Conservation (phyloP, 179 eudicot genomes). For the Silene noctiflora region DNA sequence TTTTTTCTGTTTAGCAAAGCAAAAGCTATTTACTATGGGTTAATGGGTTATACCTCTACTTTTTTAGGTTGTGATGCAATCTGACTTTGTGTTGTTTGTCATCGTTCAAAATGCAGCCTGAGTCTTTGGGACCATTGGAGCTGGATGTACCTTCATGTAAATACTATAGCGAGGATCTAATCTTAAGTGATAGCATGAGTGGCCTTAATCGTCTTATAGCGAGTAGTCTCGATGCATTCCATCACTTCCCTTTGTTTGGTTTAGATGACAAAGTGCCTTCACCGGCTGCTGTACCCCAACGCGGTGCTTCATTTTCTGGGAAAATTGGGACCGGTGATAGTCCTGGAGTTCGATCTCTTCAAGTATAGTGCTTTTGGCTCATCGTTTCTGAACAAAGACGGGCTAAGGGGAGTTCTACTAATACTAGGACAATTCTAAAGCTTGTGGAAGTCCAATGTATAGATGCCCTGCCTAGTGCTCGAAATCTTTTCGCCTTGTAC, state of each 20-base stretch:
- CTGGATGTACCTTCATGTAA: slow-evolving; percentile 63
- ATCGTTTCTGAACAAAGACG: slow-evolving; percentile 1
- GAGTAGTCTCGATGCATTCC: slow-evolving; percentile 82
- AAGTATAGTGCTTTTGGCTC: slow-evolving; percentile 20
- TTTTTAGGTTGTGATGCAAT: not conserved
- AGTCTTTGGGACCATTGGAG: slow-evolving; percentile 82
- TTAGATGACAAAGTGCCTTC: slow-evolving; percentile 51
- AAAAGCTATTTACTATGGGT: not conserved
- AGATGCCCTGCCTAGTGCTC: slow-evolving; percentile 16
- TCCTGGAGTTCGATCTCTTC: slow-evolving; percentile 31
- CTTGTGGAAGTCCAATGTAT: slow-evolving; percentile 1
- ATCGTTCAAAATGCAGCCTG: slow-evolving; percentile 53
- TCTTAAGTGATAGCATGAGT: slow-evolving; percentile 70
- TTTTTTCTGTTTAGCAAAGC: not conserved
- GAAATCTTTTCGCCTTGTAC: slow-evolving; percentile 20
- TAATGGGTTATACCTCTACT: not conserved
- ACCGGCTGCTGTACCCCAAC: slow-evolving; percentile 44
- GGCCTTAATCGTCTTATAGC: slow-evolving; percentile 77
- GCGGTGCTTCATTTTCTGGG: slow-evolving; percentile 41
- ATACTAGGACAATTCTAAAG: not conserved
- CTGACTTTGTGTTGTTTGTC: slow-evolving; percentile 6
- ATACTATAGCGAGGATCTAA: slow-evolving; percentile 62
- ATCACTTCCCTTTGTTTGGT: slow-evolving; percentile 59
- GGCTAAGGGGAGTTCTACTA: not conserved
- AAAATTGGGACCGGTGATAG: slow-evolving; percentile 34